A percentile compares a stretch with the other conserved stretches of the same genome.
phyloP scores from a whole-genome alignment of 257 asterid genomes.

The Rubia yunnanensis region DNA sequence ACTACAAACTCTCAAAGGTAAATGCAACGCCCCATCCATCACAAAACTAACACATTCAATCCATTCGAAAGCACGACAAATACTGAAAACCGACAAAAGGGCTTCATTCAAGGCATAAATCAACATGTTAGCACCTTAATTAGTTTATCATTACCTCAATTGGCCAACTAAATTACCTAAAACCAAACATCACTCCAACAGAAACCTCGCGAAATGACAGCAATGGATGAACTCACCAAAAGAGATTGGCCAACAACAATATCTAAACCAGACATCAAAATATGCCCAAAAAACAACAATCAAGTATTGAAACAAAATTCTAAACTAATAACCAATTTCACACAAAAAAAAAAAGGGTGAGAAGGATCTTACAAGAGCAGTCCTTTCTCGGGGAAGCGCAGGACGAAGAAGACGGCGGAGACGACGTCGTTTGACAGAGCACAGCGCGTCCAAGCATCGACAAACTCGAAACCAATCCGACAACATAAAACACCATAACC shows the following conservation, averaged over 20 bases:
- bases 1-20: too few relatives aligned
- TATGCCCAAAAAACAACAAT: not conserved
- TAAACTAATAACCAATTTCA: not conserved
- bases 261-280: not conserved
- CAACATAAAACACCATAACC: constrained; percentile 56
- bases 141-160: not conserved
- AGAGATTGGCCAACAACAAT: not conserved
- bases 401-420: constrained; percentile 20
- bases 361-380: constrained; percentile 37
- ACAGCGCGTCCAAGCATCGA: constrained; percentile 72
- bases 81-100: too few relatives aligned
- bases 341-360: not conserved
- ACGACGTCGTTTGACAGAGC: constrained; percentile 23
- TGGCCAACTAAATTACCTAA: not conserved
- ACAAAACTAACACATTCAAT: too few relatives aligned
- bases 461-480: constrained; percentile 72
- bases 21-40: too few relatives aligned
- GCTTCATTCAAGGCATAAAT: too few relatives aligned
- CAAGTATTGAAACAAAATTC: not conserved
- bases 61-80: too few relatives aligned
- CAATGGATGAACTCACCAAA: not conserved
- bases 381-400: constrained; percentile 40
- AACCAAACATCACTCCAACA: not conserved
- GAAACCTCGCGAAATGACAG: not conserved
- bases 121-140: not conserved